phyloP scores from a whole-genome alignment of 208 protist species.

The Crithidia mellificae region DNA sequence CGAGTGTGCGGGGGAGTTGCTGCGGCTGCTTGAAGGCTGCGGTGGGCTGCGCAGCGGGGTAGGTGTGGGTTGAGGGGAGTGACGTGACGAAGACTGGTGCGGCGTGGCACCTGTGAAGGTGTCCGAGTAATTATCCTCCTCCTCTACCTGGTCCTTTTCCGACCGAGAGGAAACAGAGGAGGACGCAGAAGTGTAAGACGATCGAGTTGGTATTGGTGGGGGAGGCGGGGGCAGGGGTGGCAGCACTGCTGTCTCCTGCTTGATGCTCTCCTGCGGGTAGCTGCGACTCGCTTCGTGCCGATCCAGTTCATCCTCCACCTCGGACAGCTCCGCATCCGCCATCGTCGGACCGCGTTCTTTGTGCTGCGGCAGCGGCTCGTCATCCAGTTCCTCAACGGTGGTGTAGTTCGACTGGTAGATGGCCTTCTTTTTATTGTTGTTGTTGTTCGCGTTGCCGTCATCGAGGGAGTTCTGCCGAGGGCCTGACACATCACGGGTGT shows the following conservation, averaged over 20 bases:
- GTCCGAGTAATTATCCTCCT: conserved; percentile 12
- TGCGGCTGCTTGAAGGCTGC: background rate
- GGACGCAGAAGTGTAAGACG: background rate
- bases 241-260: conserved; percentile 1
- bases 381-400: conserved; percentile 17
- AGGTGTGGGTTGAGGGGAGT: background rate
- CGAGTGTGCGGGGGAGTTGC: background rate
- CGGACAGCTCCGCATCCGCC: conserved; percentile 8
- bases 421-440: conserved; percentile 9
- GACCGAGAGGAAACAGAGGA: too few species aligned
- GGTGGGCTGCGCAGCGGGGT: background rate
- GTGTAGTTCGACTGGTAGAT: conserved; percentile 22
- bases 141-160: too few species aligned
- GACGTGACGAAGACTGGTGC: background rate
- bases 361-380: conserved; percentile 19
- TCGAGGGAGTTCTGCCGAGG: background rate
- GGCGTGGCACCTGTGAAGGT: background rate
- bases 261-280: conserved; percentile 3
- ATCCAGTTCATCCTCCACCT: background rate
- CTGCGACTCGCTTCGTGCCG: too few species aligned
- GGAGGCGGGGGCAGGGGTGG: background rate
- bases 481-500: conserved; percentile 9
- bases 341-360: background rate
- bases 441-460: background rate
- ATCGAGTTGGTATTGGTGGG: background rate